Percentiles rank a stretch among this genome's conserved stretches.
phyloP scores from a whole-genome alignment of 2,329 filamentous ascomycete species.

The Dactylonectria estremocensis region DNA sequence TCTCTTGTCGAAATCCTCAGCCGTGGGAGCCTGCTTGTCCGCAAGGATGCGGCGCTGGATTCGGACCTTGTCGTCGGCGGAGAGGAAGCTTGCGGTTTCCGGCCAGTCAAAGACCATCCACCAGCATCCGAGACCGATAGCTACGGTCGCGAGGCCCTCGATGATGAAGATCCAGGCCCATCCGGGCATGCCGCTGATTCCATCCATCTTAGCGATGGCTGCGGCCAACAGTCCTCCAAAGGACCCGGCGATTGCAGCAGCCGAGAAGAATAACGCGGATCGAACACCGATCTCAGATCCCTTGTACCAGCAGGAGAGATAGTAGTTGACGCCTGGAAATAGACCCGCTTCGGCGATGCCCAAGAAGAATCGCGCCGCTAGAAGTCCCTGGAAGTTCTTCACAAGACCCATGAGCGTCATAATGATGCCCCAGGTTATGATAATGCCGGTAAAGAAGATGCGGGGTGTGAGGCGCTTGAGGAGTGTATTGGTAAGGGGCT shows the following conservation, averaged over 20 bases:
- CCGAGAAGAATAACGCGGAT: conserved; percentile 82
- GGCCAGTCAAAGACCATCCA: conserved; percentile 87
- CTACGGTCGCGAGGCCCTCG: conserved; percentile 77
- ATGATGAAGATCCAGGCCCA: conserved; percentile 78
- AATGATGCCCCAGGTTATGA: conserved; percentile 68
- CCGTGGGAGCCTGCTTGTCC: conserved; percentile 78
- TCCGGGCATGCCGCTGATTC: conserved; percentile 65
- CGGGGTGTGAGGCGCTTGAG: conserved; percentile 76
- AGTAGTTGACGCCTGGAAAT: conserved; percentile 76
- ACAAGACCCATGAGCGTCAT: conserved; percentile 68
- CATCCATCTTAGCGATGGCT: conserved; percentile 77
- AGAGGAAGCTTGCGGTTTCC: conserved; percentile 79
- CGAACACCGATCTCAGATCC: conserved; percentile 82
- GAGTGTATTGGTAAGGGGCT: conserved; percentile 75
- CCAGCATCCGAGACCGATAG: conserved; percentile 76
- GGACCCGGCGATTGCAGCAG: conserved; percentile 81
- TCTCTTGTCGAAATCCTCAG: conserved; percentile 78
- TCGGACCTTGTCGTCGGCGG: conserved; percentile 74
- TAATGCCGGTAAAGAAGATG: conserved; percentile 75
- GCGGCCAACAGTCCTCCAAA: conserved; percentile 81
- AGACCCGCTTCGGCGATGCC: conserved; percentile 78
- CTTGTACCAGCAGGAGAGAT: conserved; percentile 85
- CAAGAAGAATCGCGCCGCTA: conserved; percentile 69
- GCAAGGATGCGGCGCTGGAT: conserved; percentile 78
- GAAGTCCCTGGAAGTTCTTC: conserved; percentile 59